Evolutionary conservation across 768 basidiomycete species (phyloP).

Genomic region (Mycena sanguinolenta): DNA sequence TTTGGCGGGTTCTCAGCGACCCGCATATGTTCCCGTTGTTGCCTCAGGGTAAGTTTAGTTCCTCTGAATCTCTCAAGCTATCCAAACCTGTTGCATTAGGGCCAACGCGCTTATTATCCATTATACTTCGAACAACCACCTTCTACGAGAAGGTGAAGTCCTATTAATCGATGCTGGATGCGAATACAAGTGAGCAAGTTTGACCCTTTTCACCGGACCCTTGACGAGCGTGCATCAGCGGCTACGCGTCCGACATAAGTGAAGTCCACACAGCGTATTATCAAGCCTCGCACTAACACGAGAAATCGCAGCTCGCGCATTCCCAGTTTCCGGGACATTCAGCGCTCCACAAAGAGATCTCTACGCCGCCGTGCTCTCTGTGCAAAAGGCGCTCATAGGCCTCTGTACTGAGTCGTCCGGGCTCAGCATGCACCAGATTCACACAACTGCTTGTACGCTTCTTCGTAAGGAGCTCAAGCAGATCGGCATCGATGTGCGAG

Average conservation of each 20-base stretch:
- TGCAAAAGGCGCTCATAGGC: constrained; percentile 75
- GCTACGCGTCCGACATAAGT: constrained; percentile 97
- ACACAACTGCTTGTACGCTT: constrained; percentile 76
- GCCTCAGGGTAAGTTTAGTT: constrained; percentile 81
- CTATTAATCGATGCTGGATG: constrained; percentile 93
- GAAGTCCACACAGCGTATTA: constrained; percentile 39
- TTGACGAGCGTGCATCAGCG: constrained; percentile 56
- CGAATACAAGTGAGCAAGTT: constrained; percentile 79
- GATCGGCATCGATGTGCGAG: constrained; percentile 76
- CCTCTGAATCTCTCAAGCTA: background rate
- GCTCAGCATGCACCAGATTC: constrained; percentile 81
- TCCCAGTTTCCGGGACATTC: constrained; percentile 87
- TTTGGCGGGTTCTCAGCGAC: constrained; percentile 82
- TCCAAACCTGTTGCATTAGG: constrained; percentile 52
- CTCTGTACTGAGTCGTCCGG: constrained; percentile 70
- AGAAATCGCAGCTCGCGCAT: constrained; percentile 79
- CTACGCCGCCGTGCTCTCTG: constrained; percentile 82
- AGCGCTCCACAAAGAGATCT: constrained; percentile 85
- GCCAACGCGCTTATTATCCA: constrained; percentile 93
- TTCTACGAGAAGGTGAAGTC: constrained; percentile 78
- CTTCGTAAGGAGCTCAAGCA: constrained; percentile 82
- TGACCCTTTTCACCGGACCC: constrained; percentile 38
- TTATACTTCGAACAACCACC: constrained; percentile 92
- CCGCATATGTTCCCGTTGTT: constrained; percentile 98
- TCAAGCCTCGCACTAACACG: constrained; percentile 21